These are phyloP conservation scores for Oehlia diaphana DNA, from an alignment of 192 early-diverging fungal genomes.

Conservation along the genomic window DNA sequence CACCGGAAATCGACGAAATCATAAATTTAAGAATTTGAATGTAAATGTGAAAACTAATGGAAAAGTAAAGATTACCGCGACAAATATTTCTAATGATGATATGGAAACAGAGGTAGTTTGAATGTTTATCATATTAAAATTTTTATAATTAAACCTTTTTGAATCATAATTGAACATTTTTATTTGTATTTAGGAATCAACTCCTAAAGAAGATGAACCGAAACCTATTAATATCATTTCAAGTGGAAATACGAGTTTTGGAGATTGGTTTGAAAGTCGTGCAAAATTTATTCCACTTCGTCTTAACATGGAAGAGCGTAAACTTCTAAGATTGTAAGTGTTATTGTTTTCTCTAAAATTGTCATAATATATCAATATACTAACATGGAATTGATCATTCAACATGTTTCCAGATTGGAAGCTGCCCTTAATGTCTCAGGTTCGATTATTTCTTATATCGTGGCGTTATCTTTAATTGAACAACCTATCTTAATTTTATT, in stretches of 20 bases:
- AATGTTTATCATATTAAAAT: not conserved
- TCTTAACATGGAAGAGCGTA: conserved; percentile 86
- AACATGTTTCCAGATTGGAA: conserved; percentile 60
- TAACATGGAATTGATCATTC: not conserved
- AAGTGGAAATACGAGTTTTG: conserved; percentile 51
- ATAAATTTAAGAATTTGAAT: conserved; percentile 47
- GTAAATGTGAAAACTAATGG: not conserved
- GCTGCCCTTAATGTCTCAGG: conserved; percentile 86
- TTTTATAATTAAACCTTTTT: not conserved
- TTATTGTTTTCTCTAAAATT: not conserved
- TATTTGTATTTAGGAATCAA: not conserved
- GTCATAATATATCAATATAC: not conserved
- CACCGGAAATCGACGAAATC: conserved; percentile 67
- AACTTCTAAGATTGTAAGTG: conserved; percentile 81
- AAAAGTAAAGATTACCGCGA: too few relatives aligned
- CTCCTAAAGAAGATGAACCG: not conserved
- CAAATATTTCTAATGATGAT: not conserved
- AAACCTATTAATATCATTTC: conserved; percentile 18
- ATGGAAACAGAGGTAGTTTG: not conserved
- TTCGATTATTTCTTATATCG: not conserved
- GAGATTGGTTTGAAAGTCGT: conserved; percentile 83
- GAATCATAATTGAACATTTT: not conserved
- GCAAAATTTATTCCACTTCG: conserved; percentile 95
- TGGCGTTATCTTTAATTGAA: not conserved
- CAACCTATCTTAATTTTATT: not conserved